Conservation (phyloP, 1,284 basidiomycete genomes). For the Mycosarcoma maydis region DNA sequence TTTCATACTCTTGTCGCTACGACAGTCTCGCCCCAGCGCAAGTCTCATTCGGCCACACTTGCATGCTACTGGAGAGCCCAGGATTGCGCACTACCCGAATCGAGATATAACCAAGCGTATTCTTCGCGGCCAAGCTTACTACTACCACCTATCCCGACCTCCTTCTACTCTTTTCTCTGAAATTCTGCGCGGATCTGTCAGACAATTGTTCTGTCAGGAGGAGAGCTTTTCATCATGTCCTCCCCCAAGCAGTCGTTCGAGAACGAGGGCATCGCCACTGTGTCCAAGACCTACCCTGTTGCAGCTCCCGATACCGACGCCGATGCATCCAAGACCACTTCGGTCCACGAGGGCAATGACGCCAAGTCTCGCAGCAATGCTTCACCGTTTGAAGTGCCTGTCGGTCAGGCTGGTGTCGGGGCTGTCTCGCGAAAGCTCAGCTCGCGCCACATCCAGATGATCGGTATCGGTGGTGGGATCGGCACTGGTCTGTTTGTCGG, state of each 20-base stretch:
- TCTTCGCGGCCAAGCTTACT: not conserved
- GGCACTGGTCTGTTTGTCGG: conserved; percentile 63
- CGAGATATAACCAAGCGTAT: conserved; percentile 10
- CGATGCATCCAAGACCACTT: conserved; percentile 27
- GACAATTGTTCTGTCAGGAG: conserved; percentile 22
- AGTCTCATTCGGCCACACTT: too few relatives aligned
- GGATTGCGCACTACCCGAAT: not conserved
- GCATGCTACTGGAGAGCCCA: conserved; percentile 1
- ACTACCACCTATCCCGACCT: not conserved
- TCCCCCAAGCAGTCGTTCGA: conserved; percentile 35
- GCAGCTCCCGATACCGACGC: conserved; percentile 1
- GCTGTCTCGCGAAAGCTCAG: conserved; percentile 37
- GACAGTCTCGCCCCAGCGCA: not conserved
- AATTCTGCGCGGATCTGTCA: conserved; percentile 31
- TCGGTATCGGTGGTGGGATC: conserved; percentile 59
- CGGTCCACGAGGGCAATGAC: conserved; percentile 12
- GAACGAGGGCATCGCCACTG: conserved; percentile 31
- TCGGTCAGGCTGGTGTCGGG: conserved; percentile 35
- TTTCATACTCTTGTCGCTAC: too few relatives aligned
- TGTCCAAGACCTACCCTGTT: conserved; percentile 31
- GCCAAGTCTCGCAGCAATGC: conserved; percentile 18
- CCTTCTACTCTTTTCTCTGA: not conserved
- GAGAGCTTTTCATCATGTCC: conserved; percentile 24
- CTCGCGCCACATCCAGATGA: conserved; percentile 53
- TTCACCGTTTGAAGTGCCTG: conserved; percentile 40